phyloP scores from a whole-genome alignment of 2,329 filamentous ascomycete genomes.

The Stemphylium vesicarium region DNA sequence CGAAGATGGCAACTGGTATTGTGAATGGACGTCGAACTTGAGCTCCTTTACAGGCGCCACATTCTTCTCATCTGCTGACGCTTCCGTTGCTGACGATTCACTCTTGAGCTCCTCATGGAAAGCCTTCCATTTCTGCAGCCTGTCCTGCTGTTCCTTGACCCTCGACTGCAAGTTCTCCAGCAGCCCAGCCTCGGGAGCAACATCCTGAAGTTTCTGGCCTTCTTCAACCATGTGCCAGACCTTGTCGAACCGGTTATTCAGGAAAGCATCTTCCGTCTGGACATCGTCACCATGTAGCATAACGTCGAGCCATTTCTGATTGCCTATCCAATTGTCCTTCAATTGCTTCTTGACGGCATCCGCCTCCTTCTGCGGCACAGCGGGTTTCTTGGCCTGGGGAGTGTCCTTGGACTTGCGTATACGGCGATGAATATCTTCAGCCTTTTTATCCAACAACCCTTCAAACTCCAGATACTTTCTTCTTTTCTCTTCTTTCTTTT shows the following conservation, averaged over 20 bases:
- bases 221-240: constrained; percentile 73
- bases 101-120: constrained; percentile 59
- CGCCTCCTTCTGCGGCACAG: constrained; percentile 43
- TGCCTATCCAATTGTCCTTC: constrained; percentile 78
- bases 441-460: constrained; percentile 68
- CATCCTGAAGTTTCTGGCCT: constrained; percentile 63
- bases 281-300: constrained; percentile 71
- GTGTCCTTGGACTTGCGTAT: constrained; percentile 52
- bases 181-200: constrained; percentile 60
- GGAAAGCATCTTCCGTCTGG: constrained; percentile 64
- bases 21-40: constrained; percentile 43
- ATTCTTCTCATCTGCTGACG: constrained; percentile 3
- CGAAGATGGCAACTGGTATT: constrained; percentile 34
- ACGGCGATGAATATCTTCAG: constrained; percentile 62
- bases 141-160: constrained; percentile 69
- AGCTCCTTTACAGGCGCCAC: constrained; percentile 22
- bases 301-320: constrained; percentile 74
- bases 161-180: constrained; percentile 74
- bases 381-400: constrained; percentile 28
- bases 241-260: constrained; percentile 70
- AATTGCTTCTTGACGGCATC: constrained; percentile 63
- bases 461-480: constrained; percentile 68
- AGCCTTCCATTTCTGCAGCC: constrained; percentile 76
- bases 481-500: constrained; percentile 65
- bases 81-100: constrained; percentile 9